Evolutionary conservation across 1,284 basidiomycete species (phyloP), one percentile per base, ranked within the genome.

Genomic region (Naganishia cerealis): DNA sequence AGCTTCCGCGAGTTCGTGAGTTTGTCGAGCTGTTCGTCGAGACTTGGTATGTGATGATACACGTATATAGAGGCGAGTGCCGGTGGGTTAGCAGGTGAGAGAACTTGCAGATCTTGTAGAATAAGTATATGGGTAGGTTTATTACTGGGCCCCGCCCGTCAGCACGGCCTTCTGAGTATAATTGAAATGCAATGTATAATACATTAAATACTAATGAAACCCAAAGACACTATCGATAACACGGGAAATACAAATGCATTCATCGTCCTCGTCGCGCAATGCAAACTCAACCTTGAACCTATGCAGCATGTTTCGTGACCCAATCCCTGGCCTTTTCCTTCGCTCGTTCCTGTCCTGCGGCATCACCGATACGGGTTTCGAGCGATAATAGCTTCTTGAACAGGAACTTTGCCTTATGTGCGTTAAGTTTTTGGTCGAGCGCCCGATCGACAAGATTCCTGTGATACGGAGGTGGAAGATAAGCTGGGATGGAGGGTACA

Each of bases 311-410:
- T 29, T 57, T 68, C 67, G 72, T 39, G 2, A 81, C 80, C 92
- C 92, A 97, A 78, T 90, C 90, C 67, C 92, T 83, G 7, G 95
- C 96, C 77, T 89, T 90, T 71, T 87, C 83, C 82, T 98, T 94
- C 46, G 98, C 96, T 46, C 80, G 78, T 38, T 87, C 85, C 58
- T 88, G 88, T 29, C 94, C 94, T 57, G 88, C 87, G 68, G 90
- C 90, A 75, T 96, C 91, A 1, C 96, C 96, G 66, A 94, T 82
- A 72, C 87, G 85, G 74, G 87, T 87, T 80, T 99, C 96, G 55
- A 97, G 82, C 68, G 88, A 88, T 48, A 99, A 84, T 92, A 95
- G 98, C 81, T 98, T 98, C 81, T 99, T 99, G 86, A 98, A 96
- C 79, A 95, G 88, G 48, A 88, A 87, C 90, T 95, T 95, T 65